Conservation (phyloP, 2,329 filamentous ascomycete genomes). For the Furcasterigmium furcatum region DNA sequence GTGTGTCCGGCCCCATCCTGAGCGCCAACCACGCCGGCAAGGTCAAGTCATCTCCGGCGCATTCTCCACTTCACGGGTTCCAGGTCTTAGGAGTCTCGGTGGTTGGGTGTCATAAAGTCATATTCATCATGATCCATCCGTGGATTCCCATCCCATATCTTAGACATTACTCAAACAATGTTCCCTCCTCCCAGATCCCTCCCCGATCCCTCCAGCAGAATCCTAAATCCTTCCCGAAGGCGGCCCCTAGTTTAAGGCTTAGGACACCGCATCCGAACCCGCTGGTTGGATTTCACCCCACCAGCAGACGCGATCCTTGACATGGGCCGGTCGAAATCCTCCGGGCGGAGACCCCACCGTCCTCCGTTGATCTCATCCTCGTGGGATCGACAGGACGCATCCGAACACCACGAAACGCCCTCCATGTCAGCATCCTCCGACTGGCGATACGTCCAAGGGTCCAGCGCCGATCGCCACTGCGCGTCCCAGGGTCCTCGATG, state of each 20-base stretch:
- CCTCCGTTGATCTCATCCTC: not conserved
- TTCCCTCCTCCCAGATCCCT: too few species aligned
- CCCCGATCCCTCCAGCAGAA: too few species aligned
- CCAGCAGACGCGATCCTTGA: not conserved
- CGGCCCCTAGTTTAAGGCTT: too few species aligned
- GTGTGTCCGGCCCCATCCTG: too few species aligned
- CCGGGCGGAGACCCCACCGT: not conserved
- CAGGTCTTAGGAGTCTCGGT: too few species aligned
- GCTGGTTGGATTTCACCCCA: not conserved
- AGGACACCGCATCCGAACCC: not conserved
- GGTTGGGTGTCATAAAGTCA: too few species aligned
- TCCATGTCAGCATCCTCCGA: not conserved
- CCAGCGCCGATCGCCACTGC: not conserved
- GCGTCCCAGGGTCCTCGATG: not conserved
- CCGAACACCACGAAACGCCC: not conserved
- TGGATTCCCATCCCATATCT: not conserved
- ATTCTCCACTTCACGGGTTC: too few species aligned
- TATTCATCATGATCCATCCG: too few species aligned
- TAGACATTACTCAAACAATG: not conserved
- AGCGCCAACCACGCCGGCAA: too few species aligned
- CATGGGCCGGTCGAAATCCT: not conserved
- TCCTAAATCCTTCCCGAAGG: too few species aligned
- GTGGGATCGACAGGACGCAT: not conserved
- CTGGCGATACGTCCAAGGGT: not conserved
- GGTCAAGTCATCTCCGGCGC: too few species aligned